phyloP scores from a whole-genome alignment of 2,329 filamentous ascomycete genomes.

The Orbilia quercus region DNA sequence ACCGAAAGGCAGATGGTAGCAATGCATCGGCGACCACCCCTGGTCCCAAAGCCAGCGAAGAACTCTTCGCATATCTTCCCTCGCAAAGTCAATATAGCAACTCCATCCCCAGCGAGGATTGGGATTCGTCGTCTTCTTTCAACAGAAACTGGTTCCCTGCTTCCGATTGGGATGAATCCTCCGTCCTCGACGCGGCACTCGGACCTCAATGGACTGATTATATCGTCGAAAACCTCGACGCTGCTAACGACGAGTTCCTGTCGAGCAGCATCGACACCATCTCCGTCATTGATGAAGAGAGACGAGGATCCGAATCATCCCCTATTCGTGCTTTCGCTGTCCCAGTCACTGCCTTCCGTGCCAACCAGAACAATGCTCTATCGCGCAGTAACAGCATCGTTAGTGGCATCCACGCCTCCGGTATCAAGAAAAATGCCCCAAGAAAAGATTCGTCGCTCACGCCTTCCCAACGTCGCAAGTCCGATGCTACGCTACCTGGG shows the following conservation, averaged over 20 bases:
- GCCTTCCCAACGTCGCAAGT: constrained; percentile 53
- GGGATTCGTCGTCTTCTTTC: constrained; percentile 45
- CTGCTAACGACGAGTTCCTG: constrained; percentile 11
- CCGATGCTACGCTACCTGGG: constrained; percentile 45
- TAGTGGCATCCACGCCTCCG: constrained; percentile 38
- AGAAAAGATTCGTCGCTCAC: constrained; percentile 54
- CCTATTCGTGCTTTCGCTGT: constrained; percentile 49
- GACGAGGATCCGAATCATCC: constrained; percentile 29
- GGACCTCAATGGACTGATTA: constrained; percentile 46
- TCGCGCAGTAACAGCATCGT: constrained; percentile 49
- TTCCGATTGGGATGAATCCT: constrained; percentile 43
- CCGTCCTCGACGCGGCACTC: constrained; percentile 24
- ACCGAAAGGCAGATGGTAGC: constrained; percentile 32
- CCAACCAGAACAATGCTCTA: constrained; percentile 49
- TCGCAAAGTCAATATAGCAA: constrained; percentile 45
- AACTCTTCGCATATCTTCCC: constrained; percentile 52
- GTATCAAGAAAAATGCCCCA: constrained; percentile 51
- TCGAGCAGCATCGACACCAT: constrained; percentile 21
- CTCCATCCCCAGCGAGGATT: constrained; percentile 51
- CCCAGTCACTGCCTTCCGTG: constrained; percentile 52
- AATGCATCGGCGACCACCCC: constrained; percentile 34
- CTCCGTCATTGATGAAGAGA: constrained; percentile 19
- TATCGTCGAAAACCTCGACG: constrained; percentile 40
- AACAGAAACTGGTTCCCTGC: constrained; percentile 40
- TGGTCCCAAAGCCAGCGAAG: constrained; percentile 46